These are phyloP conservation scores for Fusarium equiseti DNA, from an alignment of 2,329 filamentous ascomycete genomes.

Conservation along the genomic window DNA sequence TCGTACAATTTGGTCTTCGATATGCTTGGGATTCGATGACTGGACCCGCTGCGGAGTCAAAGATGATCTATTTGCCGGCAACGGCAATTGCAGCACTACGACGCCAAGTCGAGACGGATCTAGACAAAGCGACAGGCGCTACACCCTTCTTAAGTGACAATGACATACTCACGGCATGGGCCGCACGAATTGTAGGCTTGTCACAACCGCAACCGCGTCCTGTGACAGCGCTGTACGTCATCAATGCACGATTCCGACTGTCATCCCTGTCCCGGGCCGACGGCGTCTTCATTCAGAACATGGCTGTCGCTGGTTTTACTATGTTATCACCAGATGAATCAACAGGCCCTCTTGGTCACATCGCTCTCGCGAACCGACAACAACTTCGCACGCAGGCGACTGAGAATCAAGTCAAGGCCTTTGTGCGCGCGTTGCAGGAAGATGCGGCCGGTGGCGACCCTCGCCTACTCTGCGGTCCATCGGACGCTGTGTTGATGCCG, in stretches of 20 bases:
- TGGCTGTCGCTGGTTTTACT: neutral
- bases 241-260: neutral
- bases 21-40: neutral
- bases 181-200: neutral
- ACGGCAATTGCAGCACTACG: neutral
- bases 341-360: neutral
- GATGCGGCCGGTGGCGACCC: neutral
- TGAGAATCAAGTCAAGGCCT: neutral
- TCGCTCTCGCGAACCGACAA: neutral
- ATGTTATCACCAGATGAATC: neutral
- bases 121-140: neutral
- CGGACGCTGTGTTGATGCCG: neutral
- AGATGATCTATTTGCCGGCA: neutral
- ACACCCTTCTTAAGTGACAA: neutral
- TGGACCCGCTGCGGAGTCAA: neutral
- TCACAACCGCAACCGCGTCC: neutral
- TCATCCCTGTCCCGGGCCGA: neutral
- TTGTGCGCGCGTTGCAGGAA: neutral
- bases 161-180: neutral
- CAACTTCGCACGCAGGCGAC: neutral
- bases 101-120: neutral
- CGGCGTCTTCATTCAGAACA: neutral
- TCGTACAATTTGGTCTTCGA: neutral
- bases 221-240: neutral
- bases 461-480: neutral